phyloP scores from a whole-genome alignment of 2,329 filamentous ascomycete genomes.

The Plenodomus tracheiphilus region DNA sequence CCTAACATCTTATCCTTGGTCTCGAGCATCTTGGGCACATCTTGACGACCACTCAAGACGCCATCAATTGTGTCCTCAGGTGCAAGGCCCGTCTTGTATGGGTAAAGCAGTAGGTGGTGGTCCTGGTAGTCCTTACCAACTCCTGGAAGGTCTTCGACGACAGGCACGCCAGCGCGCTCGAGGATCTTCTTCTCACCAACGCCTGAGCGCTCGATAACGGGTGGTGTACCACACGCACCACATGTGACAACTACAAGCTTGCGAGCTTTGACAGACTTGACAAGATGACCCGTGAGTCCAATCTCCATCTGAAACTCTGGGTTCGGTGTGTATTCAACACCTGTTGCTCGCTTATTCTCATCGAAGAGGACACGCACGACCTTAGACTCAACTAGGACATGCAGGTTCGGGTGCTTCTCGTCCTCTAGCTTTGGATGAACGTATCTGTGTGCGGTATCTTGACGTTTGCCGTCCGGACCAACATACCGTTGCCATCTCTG shows the following conservation, averaged over 20 bases:
- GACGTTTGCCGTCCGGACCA: conserved; percentile 56
- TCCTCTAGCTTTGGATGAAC: conserved; percentile 57
- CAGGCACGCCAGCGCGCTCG: conserved; percentile 54
- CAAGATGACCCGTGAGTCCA: conserved; percentile 38
- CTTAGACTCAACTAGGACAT: conserved; percentile 61
- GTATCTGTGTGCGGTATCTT: conserved; percentile 61
- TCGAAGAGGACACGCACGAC: conserved; percentile 61
- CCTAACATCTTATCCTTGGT: conserved; percentile 57
- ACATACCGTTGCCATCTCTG: conserved; percentile 56
- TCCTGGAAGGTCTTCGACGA: conserved; percentile 60
- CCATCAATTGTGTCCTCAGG: conserved; percentile 59
- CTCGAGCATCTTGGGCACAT: conserved; percentile 51
- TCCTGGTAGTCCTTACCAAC: conserved; percentile 69
- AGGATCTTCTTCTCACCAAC: conserved; percentile 59
- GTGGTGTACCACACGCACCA: conserved; percentile 58
- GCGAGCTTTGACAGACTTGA: conserved; percentile 52
- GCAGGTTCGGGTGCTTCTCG: conserved; percentile 59
- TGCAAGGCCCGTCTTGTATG: conserved; percentile 54
- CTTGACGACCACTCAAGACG: conserved; percentile 54
- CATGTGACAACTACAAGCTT: conserved; percentile 59
- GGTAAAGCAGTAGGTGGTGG: conserved; percentile 59
- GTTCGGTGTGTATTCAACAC: conserved; percentile 62
- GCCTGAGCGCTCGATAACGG: conserved; percentile 65
- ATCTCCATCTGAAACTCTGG: conserved; percentile 41
- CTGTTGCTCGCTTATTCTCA: conserved; percentile 57